Percentiles rank a stretch among this genome's conserved stretches.
Conservation (phyloP, 2,329 filamentous ascomycete species). For the Trichoderma semiorbis region DNA sequence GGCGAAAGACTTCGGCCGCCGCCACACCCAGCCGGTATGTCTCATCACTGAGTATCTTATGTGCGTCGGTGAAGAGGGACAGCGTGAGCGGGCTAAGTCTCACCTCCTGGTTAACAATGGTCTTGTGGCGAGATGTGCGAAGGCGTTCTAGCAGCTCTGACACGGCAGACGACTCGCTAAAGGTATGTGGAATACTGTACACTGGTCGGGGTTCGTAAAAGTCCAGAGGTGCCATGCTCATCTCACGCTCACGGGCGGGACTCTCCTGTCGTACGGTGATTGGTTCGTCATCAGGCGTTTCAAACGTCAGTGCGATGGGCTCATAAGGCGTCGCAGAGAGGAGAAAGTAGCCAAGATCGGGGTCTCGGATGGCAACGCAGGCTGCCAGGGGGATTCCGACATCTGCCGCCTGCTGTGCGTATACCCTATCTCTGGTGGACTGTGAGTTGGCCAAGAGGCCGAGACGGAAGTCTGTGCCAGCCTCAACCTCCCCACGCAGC, state of each 20-base stretch:
- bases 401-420: slow-evolving; percentile 49
- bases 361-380: slow-evolving; percentile 52
- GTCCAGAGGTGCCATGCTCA: slow-evolving; percentile 44
- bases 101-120: slow-evolving; percentile 63
- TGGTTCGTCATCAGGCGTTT: slow-evolving; percentile 53
- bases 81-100: slow-evolving; percentile 68
- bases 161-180: slow-evolving; percentile 56
- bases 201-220: slow-evolving; percentile 63
- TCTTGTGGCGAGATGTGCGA: slow-evolving; percentile 58
- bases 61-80: slow-evolving; percentile 67
- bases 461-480: slow-evolving; percentile 59
- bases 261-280: slow-evolving; percentile 42
- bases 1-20: slow-evolving; percentile 69
- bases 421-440: slow-evolving; percentile 56
- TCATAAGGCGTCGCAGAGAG: slow-evolving; percentile 58
- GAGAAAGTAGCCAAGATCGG: slow-evolving; percentile 62
- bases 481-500: slow-evolving; percentile 52
- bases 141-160: slow-evolving; percentile 54
- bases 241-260: slow-evolving; percentile 40
- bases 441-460: slow-evolving; percentile 58
- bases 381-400: slow-evolving; percentile 50
- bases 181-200: slow-evolving; percentile 60
- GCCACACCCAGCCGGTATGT: slow-evolving; percentile 65
- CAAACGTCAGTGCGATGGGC: slow-evolving; percentile 57
- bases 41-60: slow-evolving; percentile 67